Conservation (phyloP, 192 early-diverging fungal genomes). For the Entophlyctis luteolus region DNA sequence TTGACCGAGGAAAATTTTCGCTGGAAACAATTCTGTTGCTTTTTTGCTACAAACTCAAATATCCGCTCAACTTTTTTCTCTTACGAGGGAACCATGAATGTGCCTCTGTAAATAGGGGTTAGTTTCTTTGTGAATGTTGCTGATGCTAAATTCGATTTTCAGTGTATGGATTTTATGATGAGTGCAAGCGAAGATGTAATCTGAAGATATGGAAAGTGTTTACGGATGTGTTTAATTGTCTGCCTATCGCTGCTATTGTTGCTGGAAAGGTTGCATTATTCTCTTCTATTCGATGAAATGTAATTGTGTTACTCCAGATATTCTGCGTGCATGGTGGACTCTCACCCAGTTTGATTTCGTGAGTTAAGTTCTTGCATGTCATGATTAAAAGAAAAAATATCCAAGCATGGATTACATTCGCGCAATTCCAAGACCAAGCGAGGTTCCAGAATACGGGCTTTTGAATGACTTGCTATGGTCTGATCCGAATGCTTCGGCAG, state of each 20-base stretch:
- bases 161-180: slow-evolving; percentile 97
- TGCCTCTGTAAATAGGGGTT: slow-evolving; percentile 84
- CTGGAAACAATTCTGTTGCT: slow-evolving; percentile 91
- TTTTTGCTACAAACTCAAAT: slow-evolving; percentile 95
- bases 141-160: not conserved
- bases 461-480: slow-evolving; percentile 91
- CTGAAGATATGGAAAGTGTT: slow-evolving; percentile 90
- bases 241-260: slow-evolving; percentile 88
- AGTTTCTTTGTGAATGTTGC: not conserved
- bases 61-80: slow-evolving; percentile 92
- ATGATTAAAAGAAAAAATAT: not conserved
- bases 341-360: slow-evolving; percentile 61
- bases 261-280: slow-evolving; percentile 60
- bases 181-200: slow-evolving; percentile 85
- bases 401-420: slow-evolving; percentile 85
- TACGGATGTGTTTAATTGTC: slow-evolving; percentile 88
- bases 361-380: slow-evolving; percentile 16
- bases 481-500: slow-evolving; percentile 75
- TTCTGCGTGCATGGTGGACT: slow-evolving; percentile 95
- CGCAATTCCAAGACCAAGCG: slow-evolving; percentile 70
- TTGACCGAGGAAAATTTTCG: slow-evolving; percentile 92
- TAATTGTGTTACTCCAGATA: slow-evolving; percentile 45
- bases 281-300: no score
- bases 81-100: slow-evolving; percentile 96
- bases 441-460: slow-evolving; percentile 89